Percentiles rank a stretch among this genome's conserved stretches.
Conservation (phyloP, 768 basidiomycete species). For the Naganishia kalamii region DNA sequence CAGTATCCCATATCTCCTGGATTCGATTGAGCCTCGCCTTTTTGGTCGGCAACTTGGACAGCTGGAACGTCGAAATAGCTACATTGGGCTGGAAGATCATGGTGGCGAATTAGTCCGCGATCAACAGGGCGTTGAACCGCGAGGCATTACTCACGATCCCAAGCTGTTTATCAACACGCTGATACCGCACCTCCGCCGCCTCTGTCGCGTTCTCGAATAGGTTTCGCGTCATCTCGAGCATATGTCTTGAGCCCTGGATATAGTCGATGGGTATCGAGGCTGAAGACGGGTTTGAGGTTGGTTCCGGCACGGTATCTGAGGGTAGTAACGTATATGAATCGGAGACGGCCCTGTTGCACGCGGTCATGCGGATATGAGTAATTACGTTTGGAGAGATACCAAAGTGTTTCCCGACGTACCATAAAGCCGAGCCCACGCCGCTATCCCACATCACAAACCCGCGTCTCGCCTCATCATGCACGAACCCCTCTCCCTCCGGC, state of each 20-base stretch:
- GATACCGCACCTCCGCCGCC: constrained; percentile 19
- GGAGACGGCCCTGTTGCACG: constrained; percentile 1
- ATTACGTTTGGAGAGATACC: not conserved
- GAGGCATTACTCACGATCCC: not conserved
- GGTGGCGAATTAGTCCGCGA: not conserved
- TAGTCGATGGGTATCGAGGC: constrained; percentile 18
- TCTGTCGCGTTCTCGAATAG: constrained; percentile 3
- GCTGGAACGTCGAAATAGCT: constrained; percentile 55
- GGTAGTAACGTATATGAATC: constrained; percentile 5
- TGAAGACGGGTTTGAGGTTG: not conserved
- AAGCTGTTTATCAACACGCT: constrained; percentile 11
- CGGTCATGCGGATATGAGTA: not conserved
- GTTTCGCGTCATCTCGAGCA: constrained; percentile 28
- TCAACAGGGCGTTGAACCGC: not conserved
- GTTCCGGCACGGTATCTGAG: not conserved
- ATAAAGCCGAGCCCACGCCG: constrained; percentile 39
- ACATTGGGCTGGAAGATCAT: not conserved
- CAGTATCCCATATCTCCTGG: constrained; percentile 85
- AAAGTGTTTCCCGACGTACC: constrained; percentile 27
- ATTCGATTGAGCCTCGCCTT: constrained; percentile 62
- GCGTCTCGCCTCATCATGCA: not conserved
- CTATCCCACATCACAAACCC: constrained; percentile 32
- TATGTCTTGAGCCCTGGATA: constrained; percentile 32
- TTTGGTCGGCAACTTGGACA: constrained; percentile 64
- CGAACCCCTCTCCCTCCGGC: not conserved